Percentiles rank a stretch among this genome's conserved stretches.
phyloP scores from a whole-genome alignment of 2,329 filamentous ascomycete genomes.

The Cercospora janseana region DNA sequence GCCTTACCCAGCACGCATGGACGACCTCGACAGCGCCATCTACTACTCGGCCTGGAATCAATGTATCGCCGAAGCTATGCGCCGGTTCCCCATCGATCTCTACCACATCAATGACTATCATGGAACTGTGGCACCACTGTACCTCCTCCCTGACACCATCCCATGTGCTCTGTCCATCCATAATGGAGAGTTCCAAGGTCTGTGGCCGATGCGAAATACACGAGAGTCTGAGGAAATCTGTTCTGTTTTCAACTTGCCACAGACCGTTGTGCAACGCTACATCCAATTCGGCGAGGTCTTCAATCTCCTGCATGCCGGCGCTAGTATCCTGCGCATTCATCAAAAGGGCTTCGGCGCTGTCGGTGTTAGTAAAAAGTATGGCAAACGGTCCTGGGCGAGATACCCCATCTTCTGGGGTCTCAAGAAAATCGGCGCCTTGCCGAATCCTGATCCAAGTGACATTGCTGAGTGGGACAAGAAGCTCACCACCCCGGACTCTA shows the following conservation, averaged over 20 bases:
- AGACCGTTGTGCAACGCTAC: constrained; percentile 58
- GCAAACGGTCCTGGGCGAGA: constrained; percentile 62
- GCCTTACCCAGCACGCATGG: constrained; percentile 67
- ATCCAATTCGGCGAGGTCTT: constrained; percentile 68
- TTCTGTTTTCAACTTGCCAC: constrained; percentile 61
- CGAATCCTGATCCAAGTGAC: constrained; percentile 65
- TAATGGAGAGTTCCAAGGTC: constrained; percentile 67
- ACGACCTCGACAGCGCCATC: constrained; percentile 65
- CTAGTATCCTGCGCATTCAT: constrained; percentile 64
- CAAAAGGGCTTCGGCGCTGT: constrained; percentile 68
- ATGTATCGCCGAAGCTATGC: constrained; percentile 63
- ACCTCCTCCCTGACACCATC: constrained; percentile 62
- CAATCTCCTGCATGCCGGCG: constrained; percentile 66
- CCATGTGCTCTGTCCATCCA: constrained; percentile 64
- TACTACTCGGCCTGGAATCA: constrained; percentile 71
- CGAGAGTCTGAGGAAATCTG: constrained; percentile 64
- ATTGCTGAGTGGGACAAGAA: constrained; percentile 60
- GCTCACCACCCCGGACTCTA: constrained; percentile 50
- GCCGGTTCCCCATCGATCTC: constrained; percentile 62
- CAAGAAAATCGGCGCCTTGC: constrained; percentile 60
- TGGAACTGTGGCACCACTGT: constrained; percentile 61
- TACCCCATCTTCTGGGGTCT: constrained; percentile 70
- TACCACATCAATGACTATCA: constrained; percentile 68
- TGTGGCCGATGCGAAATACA: constrained; percentile 65
- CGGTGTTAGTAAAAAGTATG: constrained; percentile 67